Percentiles rank a stretch among this genome's conserved stretches.
Evolutionary conservation across 2,329 filamentous ascomycete genomes (phyloP).

Genomic region (Nemania serpens): DNA sequence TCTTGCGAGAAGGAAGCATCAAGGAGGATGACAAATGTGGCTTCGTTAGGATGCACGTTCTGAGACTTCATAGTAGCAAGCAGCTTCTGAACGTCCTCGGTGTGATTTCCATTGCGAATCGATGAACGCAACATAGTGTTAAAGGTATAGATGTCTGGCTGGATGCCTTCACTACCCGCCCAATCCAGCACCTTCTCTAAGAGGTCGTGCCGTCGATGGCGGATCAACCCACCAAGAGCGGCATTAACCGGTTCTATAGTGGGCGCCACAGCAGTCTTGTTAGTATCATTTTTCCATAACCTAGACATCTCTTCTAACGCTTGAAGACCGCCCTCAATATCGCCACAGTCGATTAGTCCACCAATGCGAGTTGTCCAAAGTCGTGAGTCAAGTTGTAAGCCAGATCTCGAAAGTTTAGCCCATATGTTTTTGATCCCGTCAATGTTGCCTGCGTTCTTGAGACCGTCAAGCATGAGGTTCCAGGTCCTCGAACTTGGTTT

Average conservation of each 20-base stretch:
- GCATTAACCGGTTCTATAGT: conserved; percentile 71
- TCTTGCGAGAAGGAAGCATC: conserved; percentile 58
- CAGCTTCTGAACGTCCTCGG: conserved; percentile 55
- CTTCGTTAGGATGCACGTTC: conserved; percentile 63
- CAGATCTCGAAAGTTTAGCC: conserved; percentile 62
- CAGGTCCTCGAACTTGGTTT: conserved; percentile 68
- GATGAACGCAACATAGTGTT: conserved; percentile 71
- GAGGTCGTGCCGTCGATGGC: conserved; percentile 50
- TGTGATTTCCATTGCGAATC: conserved; percentile 52
- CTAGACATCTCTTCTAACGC: conserved; percentile 70
- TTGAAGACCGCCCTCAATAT: conserved; percentile 60
- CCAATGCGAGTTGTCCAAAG: conserved; percentile 75
- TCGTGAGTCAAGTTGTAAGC: conserved; percentile 63
- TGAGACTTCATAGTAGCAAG: conserved; percentile 63
- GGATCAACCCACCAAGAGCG: conserved; percentile 66
- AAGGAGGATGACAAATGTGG: conserved; percentile 75
- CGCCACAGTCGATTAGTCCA: conserved; percentile 63
- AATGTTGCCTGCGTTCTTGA: conserved; percentile 62
- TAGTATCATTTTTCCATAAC: conserved; percentile 57
- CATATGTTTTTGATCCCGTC: conserved; percentile 69
- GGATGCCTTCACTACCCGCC: conserved; percentile 59
- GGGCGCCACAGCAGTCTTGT: conserved; percentile 57
- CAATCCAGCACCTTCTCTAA: conserved; percentile 63
- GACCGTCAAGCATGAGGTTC: conserved; percentile 75
- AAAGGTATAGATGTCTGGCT: conserved; percentile 64